A percentile compares a stretch with the other conserved stretches of the same genome.
phyloP scores from a whole-genome alignment of 139 green algal species.

The Yamagishiella unicocca region DNA sequence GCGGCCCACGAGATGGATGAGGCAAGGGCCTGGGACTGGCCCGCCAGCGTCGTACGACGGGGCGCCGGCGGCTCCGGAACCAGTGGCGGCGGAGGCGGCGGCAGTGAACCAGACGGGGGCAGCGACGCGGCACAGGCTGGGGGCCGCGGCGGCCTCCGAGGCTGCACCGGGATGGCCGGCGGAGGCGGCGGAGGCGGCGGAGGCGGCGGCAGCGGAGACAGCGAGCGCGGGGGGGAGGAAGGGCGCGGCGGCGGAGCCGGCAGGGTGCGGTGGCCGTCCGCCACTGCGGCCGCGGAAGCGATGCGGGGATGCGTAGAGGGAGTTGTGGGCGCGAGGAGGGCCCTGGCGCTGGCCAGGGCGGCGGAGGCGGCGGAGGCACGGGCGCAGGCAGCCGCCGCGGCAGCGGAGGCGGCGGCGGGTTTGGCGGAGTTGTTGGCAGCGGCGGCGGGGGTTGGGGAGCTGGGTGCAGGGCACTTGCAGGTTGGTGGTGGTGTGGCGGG shows the following conservation, averaged over 20 bases:
- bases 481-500: too few species aligned
- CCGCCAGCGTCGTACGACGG: not conserved
- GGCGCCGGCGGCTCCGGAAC: not conserved
- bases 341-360: not conserved
- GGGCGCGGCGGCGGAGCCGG: not conserved
- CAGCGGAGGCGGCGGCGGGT: not conserved
- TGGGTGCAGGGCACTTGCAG: too few species aligned
- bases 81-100: not conserved
- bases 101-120: not conserved
- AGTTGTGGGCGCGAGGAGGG: not conserved
- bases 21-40: conserved; percentile 8
- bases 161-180: not conserved
- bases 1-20: conserved; percentile 22
- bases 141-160: not conserved
- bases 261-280: not conserved
- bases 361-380: not conserved
- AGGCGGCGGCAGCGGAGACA: not conserved
- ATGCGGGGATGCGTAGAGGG: not conserved
- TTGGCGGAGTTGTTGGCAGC: too few species aligned
- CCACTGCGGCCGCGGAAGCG: not conserved
- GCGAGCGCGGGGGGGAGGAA: not conserved
- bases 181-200: not conserved
- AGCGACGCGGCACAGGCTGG: not conserved
- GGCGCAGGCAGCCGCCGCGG: not conserved
- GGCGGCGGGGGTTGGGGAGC: too few species aligned